Base-by-base conservation (phyloP, 768 basidiomycete genomes). In the Clavaria fumosa region DNA sequence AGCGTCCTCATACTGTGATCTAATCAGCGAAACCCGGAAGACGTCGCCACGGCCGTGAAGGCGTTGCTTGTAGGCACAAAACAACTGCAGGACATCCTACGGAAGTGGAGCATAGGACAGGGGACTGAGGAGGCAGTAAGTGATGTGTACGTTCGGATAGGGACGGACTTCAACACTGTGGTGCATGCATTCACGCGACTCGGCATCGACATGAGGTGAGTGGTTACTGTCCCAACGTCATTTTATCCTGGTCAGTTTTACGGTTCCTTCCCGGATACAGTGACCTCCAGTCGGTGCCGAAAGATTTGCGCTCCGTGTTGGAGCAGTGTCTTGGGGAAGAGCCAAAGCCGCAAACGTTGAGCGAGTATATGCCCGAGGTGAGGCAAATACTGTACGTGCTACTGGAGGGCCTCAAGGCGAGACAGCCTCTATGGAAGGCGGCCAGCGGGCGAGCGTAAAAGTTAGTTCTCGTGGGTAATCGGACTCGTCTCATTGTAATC, bases 131-230 rank as follows among this genome's bases (percentile, higher is more conserved):
- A 57, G 10, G 63, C 85, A 50, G 86, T 97, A 49, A 86, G 82
- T 64, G 76, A 93, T 54, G 70, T 83, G 37, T 97, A 89, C 54
- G 83, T 97, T 38, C 70, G 75, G 47, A 70, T 95, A 11, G 89
- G 88, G 31, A 80, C 81, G 50, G 80, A 90, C 47, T 91, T 95
- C 63, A 89, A 90, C 55, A 58, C 67, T 2, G 78, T 78, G 28
- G 70, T 85, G 15, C 64, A 58, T 26, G 83, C 88, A 0, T 95
- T 97, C 50, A 66, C 70, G 7, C 60, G 64, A 23, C 71, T 78
- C 46, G 66, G 70, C 27, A 84, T 97, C 44, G 69, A 78, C 43
- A 72, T 90, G 48, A 76, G 67, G 91, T 88, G 45, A 51, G 74
- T 60, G 30, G 18, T 11, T 11, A 1, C 32, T 14, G 21, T 35